Evolutionary conservation across 768 basidiomycete species (phyloP), one percentile per base, ranked within the genome.

Genomic region (Suillus subalutaceus): DNA sequence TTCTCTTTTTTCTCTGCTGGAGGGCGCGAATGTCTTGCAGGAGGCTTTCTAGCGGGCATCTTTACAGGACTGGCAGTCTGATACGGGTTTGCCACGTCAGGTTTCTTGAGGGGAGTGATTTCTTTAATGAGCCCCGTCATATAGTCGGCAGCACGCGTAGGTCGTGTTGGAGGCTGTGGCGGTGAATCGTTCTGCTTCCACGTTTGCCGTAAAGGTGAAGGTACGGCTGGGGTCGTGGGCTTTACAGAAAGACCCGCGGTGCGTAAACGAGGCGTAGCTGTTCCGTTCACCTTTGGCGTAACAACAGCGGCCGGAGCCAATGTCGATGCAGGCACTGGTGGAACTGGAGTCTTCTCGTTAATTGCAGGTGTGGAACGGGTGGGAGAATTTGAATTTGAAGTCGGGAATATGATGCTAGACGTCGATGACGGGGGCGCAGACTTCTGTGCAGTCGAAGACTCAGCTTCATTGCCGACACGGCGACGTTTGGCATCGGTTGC

Each of bases 21-120:
- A 18, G 68, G 57, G 63, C 67, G 74, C 37, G 80, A 69, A 62
- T 86, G 82, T 72, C 80, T 86, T 32, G 77, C 73, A 32, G 71
- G 68, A 20, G 69, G 75, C 50, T 77, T 80, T 71, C 84, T 83
- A 15, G 76, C 68, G 3, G 84, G 82, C 13, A 81, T 82, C 55
- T 81, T 80, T 23, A 91, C 84, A 46, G 90, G 90, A 70, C 86
- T 90, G 18, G 88, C 87, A 23, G 85, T 83, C 74, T 93, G 89
- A 71, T 94, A 93, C 0, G 92, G 92, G 73, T 94, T 94, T 62
- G 85, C 86, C 52, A 92, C 82, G 70, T 90, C 91, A 26, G 85
- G 83, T 65, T 81, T 87, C 75, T 84, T 87, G 16, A 85, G 81
- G 0, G 90, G 89, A 0, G 89, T 88, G 9, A 84, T 86, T 69